phyloP scores from a whole-genome alignment of 495 filamentous ascomycete genomes.

The Penicillium argentinense region DNA sequence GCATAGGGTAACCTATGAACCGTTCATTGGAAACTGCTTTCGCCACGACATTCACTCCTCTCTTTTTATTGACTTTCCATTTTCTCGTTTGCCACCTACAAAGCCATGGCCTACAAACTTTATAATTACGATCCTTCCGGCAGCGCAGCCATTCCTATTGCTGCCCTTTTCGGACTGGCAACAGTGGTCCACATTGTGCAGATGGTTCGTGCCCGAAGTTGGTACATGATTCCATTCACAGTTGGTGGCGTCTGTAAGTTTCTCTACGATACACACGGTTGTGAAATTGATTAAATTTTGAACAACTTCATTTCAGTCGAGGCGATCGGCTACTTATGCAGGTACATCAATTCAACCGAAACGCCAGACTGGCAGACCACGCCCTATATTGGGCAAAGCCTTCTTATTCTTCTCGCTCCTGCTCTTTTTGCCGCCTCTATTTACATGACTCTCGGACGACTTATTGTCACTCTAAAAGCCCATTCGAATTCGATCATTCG shows the following conservation, averaged over 20 bases:
- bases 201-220: constrained; percentile 30
- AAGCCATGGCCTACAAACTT: constrained; percentile 9
- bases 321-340: constrained; percentile 26
- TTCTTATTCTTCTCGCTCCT: constrained; percentile 47
- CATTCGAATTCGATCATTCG: constrained; percentile 25
- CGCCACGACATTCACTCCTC: neutral
- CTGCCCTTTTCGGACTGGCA: constrained; percentile 12
- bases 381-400: constrained; percentile 42
- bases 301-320: too few species aligned
- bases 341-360: constrained; percentile 23
- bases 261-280: neutral
- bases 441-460: constrained; percentile 54
- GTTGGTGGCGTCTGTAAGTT: constrained; percentile 50
- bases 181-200: constrained; percentile 38
- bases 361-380: constrained; percentile 11
- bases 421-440: constrained; percentile 52
- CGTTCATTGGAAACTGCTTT: too few species aligned
- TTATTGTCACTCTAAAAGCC: constrained; percentile 42
- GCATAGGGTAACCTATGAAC: too few species aligned
- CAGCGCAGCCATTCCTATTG: constrained; percentile 8
- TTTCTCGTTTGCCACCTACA: neutral
- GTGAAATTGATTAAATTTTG: neutral
- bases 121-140: constrained; percentile 18
- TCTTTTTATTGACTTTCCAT: neutral
- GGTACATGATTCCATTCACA: constrained; percentile 51